Evolutionary conservation across 345 rosid genomes (phyloP).

Genomic region (Pugionium dolabratum): DNA sequence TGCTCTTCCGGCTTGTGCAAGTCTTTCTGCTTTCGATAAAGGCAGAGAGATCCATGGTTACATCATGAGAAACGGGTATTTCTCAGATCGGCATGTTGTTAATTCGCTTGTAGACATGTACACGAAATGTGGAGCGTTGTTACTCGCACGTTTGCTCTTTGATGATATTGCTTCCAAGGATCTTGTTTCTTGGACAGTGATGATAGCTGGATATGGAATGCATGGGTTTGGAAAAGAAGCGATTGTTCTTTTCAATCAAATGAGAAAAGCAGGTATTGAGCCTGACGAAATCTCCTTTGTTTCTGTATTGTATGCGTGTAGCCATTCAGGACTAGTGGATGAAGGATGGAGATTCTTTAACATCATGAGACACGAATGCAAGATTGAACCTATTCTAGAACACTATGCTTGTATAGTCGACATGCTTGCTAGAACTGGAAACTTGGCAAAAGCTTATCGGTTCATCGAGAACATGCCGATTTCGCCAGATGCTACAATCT

Average conservation of each 20-base stretch:
- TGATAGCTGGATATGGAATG: conserved; percentile 86
- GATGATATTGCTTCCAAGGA: conserved; percentile 59
- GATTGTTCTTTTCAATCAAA: conserved; percentile 51
- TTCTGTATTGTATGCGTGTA: conserved; percentile 66
- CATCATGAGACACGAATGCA: conserved; percentile 60
- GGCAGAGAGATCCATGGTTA: conserved; percentile 68
- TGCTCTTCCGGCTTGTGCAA: conserved; percentile 76
- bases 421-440: conserved; percentile 64
- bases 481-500: conserved; percentile 64
- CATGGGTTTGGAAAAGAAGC: conserved; percentile 75
- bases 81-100: conserved; percentile 52
- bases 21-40: conserved; percentile 64
- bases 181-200: conserved; percentile 73
- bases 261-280: conserved; percentile 48
- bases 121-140: conserved; percentile 60
- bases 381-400: conserved; percentile 61
- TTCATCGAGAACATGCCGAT: conserved; percentile 70
- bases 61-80: conserved; percentile 51
- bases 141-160: conserved; percentile 55
- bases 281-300: conserved; percentile 71
- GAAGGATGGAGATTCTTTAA: conserved; percentile 82
- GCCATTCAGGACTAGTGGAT: conserved; percentile 66
- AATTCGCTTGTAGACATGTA: conserved; percentile 79
- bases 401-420: conserved; percentile 76
- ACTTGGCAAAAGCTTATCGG: conserved; percentile 51